Percentiles rank a stretch among this genome's conserved stretches.
Conservation (phyloP, 768 basidiomycete species). For the Tephrocybe sp. region DNA sequence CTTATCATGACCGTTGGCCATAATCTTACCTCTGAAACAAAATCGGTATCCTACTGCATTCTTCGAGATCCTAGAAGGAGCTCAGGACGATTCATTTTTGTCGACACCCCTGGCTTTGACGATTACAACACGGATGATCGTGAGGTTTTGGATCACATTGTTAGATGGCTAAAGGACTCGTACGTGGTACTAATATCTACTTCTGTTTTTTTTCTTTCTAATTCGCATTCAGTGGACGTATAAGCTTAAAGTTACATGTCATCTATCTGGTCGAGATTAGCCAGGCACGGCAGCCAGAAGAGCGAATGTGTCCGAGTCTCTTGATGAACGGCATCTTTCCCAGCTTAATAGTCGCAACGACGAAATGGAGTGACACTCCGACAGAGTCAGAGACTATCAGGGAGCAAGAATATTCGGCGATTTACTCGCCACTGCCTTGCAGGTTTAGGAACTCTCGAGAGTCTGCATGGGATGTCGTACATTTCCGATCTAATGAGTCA, state of each 20-base stretch:
- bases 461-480: constrained; percentile 1
- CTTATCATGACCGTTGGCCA: background rate
- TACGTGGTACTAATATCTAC: background rate
- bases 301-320: background rate
- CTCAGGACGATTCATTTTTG: background rate
- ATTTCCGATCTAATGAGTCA: background rate
- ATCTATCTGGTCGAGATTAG: background rate
- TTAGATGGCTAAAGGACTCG: background rate
- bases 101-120: constrained; percentile 6
- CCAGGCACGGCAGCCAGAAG: constrained; percentile 1
- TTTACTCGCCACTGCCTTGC: background rate
- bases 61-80: background rate
- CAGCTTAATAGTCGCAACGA: background rate
- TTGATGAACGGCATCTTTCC: background rate
- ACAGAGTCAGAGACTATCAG: background rate
- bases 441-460: background rate
- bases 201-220: background rate
- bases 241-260: background rate
- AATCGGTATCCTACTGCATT: background rate
- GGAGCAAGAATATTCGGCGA: background rate
- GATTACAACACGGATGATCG: background rate
- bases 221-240: background rate
- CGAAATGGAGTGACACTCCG: background rate
- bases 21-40: background rate
- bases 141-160: background rate